phyloP scores from a whole-genome alignment of 1,284 basidiomycete species.

The Cutaneotrichosporon sp. region DNA sequence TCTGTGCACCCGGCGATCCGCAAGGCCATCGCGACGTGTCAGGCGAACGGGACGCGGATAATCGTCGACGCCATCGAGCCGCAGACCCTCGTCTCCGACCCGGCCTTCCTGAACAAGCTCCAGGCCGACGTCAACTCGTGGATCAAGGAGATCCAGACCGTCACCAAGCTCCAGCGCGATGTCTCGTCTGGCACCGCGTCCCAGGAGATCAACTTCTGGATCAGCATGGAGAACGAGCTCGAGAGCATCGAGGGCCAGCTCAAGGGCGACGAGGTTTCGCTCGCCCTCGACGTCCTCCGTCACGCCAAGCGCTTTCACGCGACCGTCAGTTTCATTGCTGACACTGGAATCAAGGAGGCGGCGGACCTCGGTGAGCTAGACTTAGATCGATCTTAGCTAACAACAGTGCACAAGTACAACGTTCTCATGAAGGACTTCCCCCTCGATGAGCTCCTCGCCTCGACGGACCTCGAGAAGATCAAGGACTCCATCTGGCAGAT shows the following conservation, averaged over 20 bases:
- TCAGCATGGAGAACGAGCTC: conserved; percentile 87
- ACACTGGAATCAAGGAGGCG: conserved; percentile 93
- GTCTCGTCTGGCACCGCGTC: conserved; percentile 95
- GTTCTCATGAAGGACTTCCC: conserved; percentile 99
- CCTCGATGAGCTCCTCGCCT: conserved; percentile 90
- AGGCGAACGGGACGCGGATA: conserved; percentile 41
- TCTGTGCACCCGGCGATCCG: conserved; percentile 88
- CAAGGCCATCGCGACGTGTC: conserved; percentile 69
- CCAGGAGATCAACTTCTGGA: conserved; percentile 99
- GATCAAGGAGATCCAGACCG: conserved; percentile 97
- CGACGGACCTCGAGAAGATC: conserved; percentile 93
- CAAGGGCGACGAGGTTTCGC: conserved; percentile 84
- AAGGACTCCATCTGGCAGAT: conserved; percentile 84
- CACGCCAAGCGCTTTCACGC: conserved; percentile 97
- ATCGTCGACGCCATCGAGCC: conserved; percentile 53
- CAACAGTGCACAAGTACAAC: conserved; percentile 90
- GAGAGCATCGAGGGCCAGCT: conserved; percentile 93
- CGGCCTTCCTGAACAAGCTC: conserved; percentile 88
- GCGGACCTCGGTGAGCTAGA: conserved; percentile 70
- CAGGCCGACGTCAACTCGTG: conserved; percentile 94
- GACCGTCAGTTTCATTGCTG: conserved; percentile 96
- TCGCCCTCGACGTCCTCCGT: conserved; percentile 93
- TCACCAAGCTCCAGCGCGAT: conserved; percentile 90
- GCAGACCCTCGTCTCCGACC: conserved; percentile 67
- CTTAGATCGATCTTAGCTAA: background rate